Base-by-base conservation (phyloP, 371 early-diverging fungal genomes). In the Mucor sp. region DNA sequence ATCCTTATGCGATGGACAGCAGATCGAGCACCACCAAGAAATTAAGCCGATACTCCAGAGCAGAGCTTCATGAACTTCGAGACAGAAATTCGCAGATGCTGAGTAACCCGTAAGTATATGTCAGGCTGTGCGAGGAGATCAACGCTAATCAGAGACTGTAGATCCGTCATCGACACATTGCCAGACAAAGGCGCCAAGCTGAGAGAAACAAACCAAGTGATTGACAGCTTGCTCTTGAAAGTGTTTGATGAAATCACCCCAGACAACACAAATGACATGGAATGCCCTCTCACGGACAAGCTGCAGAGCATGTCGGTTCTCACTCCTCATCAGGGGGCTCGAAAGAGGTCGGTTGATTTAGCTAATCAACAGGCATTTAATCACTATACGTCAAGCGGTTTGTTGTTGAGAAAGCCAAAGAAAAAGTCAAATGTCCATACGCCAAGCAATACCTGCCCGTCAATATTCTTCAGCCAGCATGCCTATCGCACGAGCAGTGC, bases 161-260 rank as follows among this genome's bases (percentile, higher is more conserved):
- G 71, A 6, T 62, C 63, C 11, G 32, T 71, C 14, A 59, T 71
- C 9, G 63, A 56, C 37, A 71, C 67, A 25, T 47, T 71, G 25
- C 71, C 71, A n/a, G 71, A 71, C 53, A 71, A 71, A 62, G 71
- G 71, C 5, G 67, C 59, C 8, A 71, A 63, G 39, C 30, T 71
- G 43, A 66, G 33, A 67, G 71, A 71, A 37, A 66, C 67, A 35
- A 67, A 67, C 62, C 55, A 66, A 37, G 53, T 67, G 14, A 71
- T 71, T 55, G 67, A 66, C 9, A 50, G 25, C 2, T 37, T 71
- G 19, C 58, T 71, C 9, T n/a, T 53, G 17, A 63, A 63, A 21
- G 43, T 50, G 30, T 35, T 37, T 23, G 70, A 66, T 59, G 62
- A 50, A 37, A 58, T 66, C 4, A 58, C 58, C 2, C 37, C 47